These are phyloP conservation scores for Cercospora citrullina DNA, from an alignment of 2,329 filamentous ascomycete genomes.

Conservation along the genomic window DNA sequence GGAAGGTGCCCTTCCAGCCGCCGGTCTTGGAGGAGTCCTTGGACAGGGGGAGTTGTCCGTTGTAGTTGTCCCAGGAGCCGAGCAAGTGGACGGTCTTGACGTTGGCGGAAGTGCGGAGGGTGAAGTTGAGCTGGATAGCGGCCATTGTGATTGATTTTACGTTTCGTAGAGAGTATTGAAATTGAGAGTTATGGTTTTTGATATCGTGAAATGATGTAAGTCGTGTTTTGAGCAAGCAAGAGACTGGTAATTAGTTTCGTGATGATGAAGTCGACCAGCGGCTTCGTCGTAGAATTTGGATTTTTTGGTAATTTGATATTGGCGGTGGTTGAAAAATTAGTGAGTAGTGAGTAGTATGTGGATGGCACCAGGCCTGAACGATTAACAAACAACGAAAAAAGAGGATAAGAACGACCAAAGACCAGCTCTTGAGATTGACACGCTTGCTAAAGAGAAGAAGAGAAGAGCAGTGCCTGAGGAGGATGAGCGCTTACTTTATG, in stretches of 20 bases:
- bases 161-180: slow-evolving; percentile 8
- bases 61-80: slow-evolving; percentile 98
- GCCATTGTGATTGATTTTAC: slow-evolving; percentile 60
- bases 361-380: slow-evolving; percentile 50
- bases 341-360: slow-evolving; percentile 27
- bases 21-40: slow-evolving; percentile 82
- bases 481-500: slow-evolving; percentile 23
- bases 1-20: slow-evolving; percentile 94
- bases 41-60: slow-evolving; percentile 88
- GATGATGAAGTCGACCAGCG: slow-evolving; percentile 38
- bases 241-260: slow-evolving; percentile 46
- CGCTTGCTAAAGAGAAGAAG: slow-evolving; percentile 52
- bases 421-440: slow-evolving; percentile 54
- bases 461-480: slow-evolving; percentile 28
- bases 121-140: slow-evolving; percentile 90
- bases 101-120: slow-evolving; percentile 90
- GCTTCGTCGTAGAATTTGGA: slow-evolving; percentile 34
- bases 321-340: slow-evolving; percentile 32
- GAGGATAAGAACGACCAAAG: slow-evolving; percentile 47
- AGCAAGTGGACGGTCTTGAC: slow-evolving; percentile 97
- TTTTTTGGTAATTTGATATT: slow-evolving; percentile 26
- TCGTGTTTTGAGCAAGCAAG: slow-evolving; percentile 50
- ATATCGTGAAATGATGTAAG: slow-evolving; percentile 30
- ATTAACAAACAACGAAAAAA: slow-evolving; percentile 44
- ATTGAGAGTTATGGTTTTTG: slow-evolving; percentile 23